Conservation (phyloP, 805 yeast genomes). For the Yarrowia sp. region DNA sequence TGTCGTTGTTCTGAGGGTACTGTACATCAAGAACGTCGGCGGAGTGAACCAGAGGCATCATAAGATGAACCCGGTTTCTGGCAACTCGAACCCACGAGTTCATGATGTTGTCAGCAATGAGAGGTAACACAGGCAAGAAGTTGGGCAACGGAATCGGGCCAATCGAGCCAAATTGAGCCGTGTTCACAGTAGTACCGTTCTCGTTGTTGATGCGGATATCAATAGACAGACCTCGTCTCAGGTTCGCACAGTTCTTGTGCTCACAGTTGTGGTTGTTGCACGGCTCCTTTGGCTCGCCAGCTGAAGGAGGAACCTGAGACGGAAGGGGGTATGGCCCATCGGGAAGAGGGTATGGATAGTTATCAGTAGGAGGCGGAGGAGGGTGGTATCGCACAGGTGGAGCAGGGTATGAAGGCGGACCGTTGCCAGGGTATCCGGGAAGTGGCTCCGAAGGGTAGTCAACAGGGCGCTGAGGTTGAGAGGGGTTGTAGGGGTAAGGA, state of each 20-base stretch:
- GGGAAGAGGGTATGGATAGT: constrained; percentile 5
- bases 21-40: background rate
- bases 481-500: constrained; percentile 8
- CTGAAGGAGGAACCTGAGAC: background rate
- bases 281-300: constrained; percentile 1
- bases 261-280: constrained; percentile 14
- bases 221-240: constrained; percentile 17
- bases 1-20: constrained; percentile 3
- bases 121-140: constrained; percentile 14
- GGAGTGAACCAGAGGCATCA: constrained; percentile 21
- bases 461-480: constrained; percentile 5
- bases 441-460: constrained; percentile 10
- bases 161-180: background rate
- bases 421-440: constrained; percentile 18
- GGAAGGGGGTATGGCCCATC: constrained; percentile 14
- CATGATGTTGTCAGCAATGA: constrained; percentile 22
- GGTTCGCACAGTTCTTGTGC: background rate
- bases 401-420: background rate
- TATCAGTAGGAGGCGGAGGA: constrained; percentile 3
- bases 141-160: background rate
- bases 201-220: constrained; percentile 13
- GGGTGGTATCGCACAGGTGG: constrained; percentile 16
- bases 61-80: constrained; percentile 1
- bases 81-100: constrained; percentile 18
- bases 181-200: background rate